These are phyloP conservation scores for Aspergillus neoniger DNA, from an alignment of 2,329 filamentous ascomycete species.

Conservation along the genomic window DNA sequence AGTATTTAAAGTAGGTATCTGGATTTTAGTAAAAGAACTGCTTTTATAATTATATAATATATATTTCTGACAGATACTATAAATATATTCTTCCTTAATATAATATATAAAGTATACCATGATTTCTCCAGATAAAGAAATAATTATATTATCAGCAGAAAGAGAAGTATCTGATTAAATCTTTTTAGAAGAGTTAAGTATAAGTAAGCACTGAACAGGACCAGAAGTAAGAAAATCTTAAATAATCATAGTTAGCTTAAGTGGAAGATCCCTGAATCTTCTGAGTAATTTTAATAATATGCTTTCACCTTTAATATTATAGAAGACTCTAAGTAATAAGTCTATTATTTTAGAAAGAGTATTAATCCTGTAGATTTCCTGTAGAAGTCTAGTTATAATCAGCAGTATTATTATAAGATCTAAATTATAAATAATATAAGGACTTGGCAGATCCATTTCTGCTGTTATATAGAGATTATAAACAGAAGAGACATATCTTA, in stretches of 20 bases:
- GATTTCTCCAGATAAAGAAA: background rate
- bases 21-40: background rate
- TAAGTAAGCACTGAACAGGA: background rate
- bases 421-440: background rate
- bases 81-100: background rate
- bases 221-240: background rate
- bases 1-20: background rate
- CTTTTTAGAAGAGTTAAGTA: background rate
- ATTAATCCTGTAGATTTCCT: background rate
- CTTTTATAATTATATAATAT: background rate
- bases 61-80: background rate
- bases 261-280: background rate
- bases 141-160: background rate
- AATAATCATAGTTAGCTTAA: background rate
- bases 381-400: background rate
- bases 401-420: background rate
- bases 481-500: background rate
- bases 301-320: background rate
- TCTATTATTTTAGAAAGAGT: background rate
- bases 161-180: background rate
- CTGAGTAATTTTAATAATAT: background rate
- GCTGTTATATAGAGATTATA: background rate
- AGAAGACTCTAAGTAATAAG: background rate
- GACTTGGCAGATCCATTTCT: background rate
- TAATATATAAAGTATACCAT: background rate